Evolutionary conservation across 1,284 basidiomycete genomes (phyloP).

Genomic region (Cyathus olla): DNA sequence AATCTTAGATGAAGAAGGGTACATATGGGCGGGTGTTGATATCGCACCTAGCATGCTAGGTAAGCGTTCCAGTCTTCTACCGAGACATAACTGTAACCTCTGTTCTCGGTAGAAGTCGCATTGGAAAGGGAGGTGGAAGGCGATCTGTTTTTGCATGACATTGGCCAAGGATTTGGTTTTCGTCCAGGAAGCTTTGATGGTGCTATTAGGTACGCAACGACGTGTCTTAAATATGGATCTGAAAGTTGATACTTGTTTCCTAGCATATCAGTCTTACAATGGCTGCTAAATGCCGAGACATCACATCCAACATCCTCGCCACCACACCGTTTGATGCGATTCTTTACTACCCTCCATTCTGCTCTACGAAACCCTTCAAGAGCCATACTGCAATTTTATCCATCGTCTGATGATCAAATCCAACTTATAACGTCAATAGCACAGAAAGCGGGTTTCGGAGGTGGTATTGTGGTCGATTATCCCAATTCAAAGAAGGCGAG

Average conservation of each 20-base stretch:
- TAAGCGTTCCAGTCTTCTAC: constrained; percentile 47
- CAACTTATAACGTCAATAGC: constrained; percentile 95
- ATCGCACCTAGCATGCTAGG: constrained; percentile 98
- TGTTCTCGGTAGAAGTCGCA: constrained; percentile 80
- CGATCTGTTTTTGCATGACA: constrained; percentile 93
- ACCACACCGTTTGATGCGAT: constrained; percentile 89
- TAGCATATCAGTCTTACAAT: constrained; percentile 98
- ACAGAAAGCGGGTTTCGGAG: constrained; percentile 96
- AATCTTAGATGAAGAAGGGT: constrained; percentile 94
- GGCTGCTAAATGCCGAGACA: constrained; percentile 98
- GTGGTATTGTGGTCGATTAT: constrained; percentile 97
- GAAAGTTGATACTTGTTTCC: constrained; percentile 2
- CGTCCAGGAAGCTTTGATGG: constrained; percentile 98
- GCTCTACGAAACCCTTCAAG: constrained; percentile 92
- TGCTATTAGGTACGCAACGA: constrained; percentile 84
- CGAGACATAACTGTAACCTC: constrained; percentile 2
- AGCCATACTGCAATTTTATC: constrained; percentile 97
- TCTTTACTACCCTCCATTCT: constrained; percentile 98
- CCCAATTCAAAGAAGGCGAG: constrained; percentile 95
- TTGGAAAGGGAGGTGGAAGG: constrained; percentile 94
- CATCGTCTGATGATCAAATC: constrained; percentile 95
- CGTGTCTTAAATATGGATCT: background rate
- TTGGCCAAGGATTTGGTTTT: constrained; percentile 95
- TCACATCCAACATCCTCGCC: constrained; percentile 92
- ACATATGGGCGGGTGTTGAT: constrained; percentile 96